Base-by-base conservation (phyloP, 495 filamentous ascomycete species). In the Neurospora terricola region DNA sequence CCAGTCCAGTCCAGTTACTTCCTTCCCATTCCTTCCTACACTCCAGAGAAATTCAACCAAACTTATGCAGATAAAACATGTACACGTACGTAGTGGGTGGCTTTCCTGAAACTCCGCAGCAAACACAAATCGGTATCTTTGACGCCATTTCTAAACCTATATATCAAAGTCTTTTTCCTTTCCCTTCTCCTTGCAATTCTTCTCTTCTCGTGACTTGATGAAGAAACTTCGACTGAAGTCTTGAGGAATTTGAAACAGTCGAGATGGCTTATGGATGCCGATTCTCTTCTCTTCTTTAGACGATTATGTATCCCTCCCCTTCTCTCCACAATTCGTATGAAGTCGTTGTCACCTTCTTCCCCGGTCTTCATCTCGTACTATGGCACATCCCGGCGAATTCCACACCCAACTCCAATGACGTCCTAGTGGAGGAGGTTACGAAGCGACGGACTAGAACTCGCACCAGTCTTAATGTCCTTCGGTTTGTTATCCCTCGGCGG, bases 371-470 rank as follows among this genome's bases (percentile, higher is more conserved):
- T 73, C 12, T 43, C 75, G 34, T 71, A 30, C 2, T 3, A n/a
- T 36, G 39, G 30, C 21, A 59, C 9, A 16, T 42, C 40, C 14
- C 5, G 16, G 40, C 2, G 16, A 7, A 5, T n/a, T 66, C 1
- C 54, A 66, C 27, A 34, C 5, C 27, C 14, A 59, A 2, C 21
- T 7, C 48, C 48, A 59, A 6, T 12, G 1, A 59, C 21, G 21
- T 23, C 30, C 75, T 79, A 93, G 38, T 89, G 92, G 40, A 94
- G 85, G 71, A 94, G 80, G 77, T 94, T 93, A 75, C 90, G 88
- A 73, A 94, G 78, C 36, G 91, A 93, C 16, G 92, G 91, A 75
- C 90, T 93, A 40, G 91, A 90, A 73, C 92, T 94, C 6, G 92
- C 92, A 4, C 88, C 89, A 39, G 14, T 84, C 82, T 66, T 86